phyloP scores from a whole-genome alignment of 768 basidiomycete species.

The Termitomyces eurrhizus region DNA sequence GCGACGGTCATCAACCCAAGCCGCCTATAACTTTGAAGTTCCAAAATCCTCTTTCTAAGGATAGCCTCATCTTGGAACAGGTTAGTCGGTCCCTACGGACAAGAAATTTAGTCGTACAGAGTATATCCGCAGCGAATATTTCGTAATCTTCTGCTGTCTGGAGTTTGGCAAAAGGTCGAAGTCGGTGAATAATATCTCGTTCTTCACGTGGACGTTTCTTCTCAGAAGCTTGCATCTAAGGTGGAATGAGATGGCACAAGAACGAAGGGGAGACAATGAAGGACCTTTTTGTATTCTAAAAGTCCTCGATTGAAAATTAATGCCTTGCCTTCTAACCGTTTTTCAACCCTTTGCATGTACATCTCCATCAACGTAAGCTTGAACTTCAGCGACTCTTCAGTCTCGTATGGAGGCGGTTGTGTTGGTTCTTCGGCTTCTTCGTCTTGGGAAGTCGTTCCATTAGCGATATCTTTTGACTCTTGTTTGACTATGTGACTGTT shows the following conservation, averaged over 20 bases:
- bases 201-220: slow-evolving; percentile 91
- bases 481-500: slow-evolving; percentile 36
- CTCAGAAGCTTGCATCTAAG: slow-evolving; percentile 84
- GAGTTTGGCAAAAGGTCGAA: slow-evolving; percentile 86
- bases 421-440: slow-evolving; percentile 61
- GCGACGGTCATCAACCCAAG: slow-evolving; percentile 78
- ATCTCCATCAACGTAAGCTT: slow-evolving; percentile 89
- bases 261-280: slow-evolving; percentile 14
- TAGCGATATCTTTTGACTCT: slow-evolving; percentile 38
- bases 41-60: slow-evolving; percentile 83
- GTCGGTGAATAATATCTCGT: slow-evolving; percentile 81
- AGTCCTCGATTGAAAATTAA: slow-evolving; percentile 91
- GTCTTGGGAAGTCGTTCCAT: slow-evolving; percentile 45
- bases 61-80: slow-evolving; percentile 69
- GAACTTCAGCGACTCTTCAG: slow-evolving; percentile 76
- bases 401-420: slow-evolving; percentile 79
- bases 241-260: not conserved
- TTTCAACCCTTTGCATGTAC: slow-evolving; percentile 86
- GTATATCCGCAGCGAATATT: slow-evolving; percentile 77
- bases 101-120: slow-evolving; percentile 56
- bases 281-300: slow-evolving; percentile 91
- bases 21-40: slow-evolving; percentile 86
- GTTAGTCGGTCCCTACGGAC: not conserved
- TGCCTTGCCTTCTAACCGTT: slow-evolving; percentile 78
- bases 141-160: slow-evolving; percentile 94